Evolutionary conservation across 441 rosid genomes (phyloP).

Genomic region (Pelargonium fulgidum): DNA sequence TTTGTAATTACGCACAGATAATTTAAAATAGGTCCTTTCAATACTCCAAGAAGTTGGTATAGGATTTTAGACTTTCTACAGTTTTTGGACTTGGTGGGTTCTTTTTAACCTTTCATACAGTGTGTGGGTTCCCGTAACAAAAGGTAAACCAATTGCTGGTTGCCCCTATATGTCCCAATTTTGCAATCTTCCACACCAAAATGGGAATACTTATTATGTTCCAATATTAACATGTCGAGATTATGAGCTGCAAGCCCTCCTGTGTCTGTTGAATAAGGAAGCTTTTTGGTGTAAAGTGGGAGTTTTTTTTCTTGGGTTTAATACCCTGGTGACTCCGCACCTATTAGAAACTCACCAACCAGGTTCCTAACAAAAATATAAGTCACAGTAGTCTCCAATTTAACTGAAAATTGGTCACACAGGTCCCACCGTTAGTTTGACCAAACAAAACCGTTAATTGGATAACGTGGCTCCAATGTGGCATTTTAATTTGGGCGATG

Average conservation of each 20-base stretch:
- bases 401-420: no score
- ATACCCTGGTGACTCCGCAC: no score
- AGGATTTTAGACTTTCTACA: background rate
- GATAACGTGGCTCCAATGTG: no score
- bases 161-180: background rate
- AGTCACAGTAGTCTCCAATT: no score
- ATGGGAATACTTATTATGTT: background rate
- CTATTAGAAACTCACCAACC: no score
- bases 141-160: background rate
- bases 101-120: background rate
- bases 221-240: background rate
- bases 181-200: background rate
- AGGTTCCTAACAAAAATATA: no score
- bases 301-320: background rate
- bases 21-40: background rate
- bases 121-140: constrained; percentile 1
- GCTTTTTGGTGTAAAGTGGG: background rate
- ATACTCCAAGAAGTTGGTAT: background rate
- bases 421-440: no score
- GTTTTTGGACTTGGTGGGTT: background rate
- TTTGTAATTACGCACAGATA: background rate
- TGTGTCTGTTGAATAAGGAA: background rate
- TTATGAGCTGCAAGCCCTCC: background rate
- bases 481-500: no score
- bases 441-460: no score